These are phyloP conservation scores for Grosmannia huntii DNA, from an alignment of 2,329 filamentous ascomycete genomes.

Conservation along the genomic window DNA sequence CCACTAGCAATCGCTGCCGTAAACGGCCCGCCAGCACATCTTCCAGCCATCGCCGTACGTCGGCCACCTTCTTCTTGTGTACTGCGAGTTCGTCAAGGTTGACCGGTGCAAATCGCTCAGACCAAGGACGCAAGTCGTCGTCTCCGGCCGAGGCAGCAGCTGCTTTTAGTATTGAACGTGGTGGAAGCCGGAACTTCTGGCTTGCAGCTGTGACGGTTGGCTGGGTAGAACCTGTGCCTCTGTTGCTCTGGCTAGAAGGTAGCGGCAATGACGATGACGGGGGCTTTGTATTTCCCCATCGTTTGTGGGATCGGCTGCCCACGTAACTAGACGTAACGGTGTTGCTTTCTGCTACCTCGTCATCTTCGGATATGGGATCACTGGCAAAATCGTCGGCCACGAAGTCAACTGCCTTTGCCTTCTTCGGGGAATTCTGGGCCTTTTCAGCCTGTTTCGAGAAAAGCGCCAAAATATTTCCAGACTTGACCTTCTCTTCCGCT, in stretches of 20 bases:
- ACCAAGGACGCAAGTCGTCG: constrained; percentile 66
- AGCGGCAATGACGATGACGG: constrained; percentile 10
- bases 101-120: constrained; percentile 65
- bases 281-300: constrained; percentile 27
- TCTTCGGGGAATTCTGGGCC: constrained; percentile 20
- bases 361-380: constrained; percentile 48
- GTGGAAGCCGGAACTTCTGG: constrained; percentile 2
- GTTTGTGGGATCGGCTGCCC: constrained; percentile 41
- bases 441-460: constrained; percentile 50
- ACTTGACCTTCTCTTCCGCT: constrained; percentile 36
- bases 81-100: constrained; percentile 78
- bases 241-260: constrained; percentile 7
- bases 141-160: constrained; percentile 13
- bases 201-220: constrained; percentile 11
- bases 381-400: constrained; percentile 35
- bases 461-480: constrained; percentile 42
- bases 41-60: constrained; percentile 74
- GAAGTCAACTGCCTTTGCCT: constrained; percentile 11
- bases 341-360: constrained; percentile 39
- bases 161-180: neutral
- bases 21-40: constrained; percentile 54
- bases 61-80: constrained; percentile 84
- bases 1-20: constrained; percentile 61
- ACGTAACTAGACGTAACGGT: constrained; percentile 40
- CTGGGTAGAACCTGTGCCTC: constrained; percentile 16